These are phyloP conservation scores for Ophiosphaerella narmari DNA, from an alignment of 2,329 filamentous ascomycete genomes.

Conservation along the genomic window DNA sequence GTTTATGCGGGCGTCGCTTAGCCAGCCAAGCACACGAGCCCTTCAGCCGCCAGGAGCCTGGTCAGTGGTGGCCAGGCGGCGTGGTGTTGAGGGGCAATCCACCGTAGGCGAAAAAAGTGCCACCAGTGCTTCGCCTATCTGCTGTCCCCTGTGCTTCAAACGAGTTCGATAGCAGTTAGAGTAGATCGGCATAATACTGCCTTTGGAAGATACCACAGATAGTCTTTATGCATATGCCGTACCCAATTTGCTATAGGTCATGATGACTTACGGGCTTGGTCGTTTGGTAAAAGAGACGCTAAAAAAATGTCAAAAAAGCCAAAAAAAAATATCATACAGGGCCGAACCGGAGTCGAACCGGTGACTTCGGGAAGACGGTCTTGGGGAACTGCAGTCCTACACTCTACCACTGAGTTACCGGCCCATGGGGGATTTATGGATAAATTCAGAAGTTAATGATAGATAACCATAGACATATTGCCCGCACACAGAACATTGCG, in stretches of 20 bases:
- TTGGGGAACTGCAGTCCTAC: slow-evolving; percentile 29
- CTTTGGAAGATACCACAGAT: too few relatives aligned
- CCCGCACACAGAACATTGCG: background rate
- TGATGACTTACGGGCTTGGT: too few relatives aligned
- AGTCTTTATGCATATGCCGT: too few relatives aligned
- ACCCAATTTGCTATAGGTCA: too few relatives aligned
- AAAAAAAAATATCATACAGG: slow-evolving; percentile 7
- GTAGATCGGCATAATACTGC: too few relatives aligned
- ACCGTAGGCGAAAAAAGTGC: background rate
- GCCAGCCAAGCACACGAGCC: slow-evolving; percentile 22
- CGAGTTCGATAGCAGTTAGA: too few relatives aligned
- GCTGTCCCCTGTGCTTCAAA: too few relatives aligned
- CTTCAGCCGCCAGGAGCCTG: slow-evolving; percentile 21
- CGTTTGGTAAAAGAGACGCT: too few relatives aligned
- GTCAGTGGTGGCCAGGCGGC: slow-evolving; percentile 29
- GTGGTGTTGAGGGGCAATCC: slow-evolving; percentile 37
- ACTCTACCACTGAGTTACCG: slow-evolving; percentile 26
- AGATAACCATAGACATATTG: background rate
- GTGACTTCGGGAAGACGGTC: slow-evolving; percentile 33
- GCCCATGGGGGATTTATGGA: background rate
- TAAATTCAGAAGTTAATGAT: background rate
- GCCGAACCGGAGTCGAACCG: slow-evolving; percentile 35
- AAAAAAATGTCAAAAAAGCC: slow-evolving; percentile 2
- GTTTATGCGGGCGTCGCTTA: slow-evolving; percentile 22
- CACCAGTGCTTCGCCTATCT: too few relatives aligned